phyloP scores from a whole-genome alignment of 148 eudicot genomes.

The Rhododendron griersonianum region DNA sequence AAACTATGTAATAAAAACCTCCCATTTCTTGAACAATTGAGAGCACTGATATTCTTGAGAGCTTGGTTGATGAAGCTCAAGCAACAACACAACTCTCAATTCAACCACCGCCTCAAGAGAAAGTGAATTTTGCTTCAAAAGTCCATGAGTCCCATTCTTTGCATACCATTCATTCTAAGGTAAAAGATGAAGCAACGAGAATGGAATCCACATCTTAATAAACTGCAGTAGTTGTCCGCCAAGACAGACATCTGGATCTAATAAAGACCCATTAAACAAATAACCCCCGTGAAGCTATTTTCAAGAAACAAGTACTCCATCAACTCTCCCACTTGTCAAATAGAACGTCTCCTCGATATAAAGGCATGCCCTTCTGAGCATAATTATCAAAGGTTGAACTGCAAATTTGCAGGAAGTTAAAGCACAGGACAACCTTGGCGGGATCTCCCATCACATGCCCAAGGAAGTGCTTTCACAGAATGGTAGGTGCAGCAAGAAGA shows the following conservation, averaged over 20 bases:
- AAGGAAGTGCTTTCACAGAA: not conserved
- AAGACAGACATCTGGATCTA: constrained; percentile 1
- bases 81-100: constrained; percentile 9
- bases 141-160: not conserved
- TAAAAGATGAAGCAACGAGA: constrained; percentile 6
- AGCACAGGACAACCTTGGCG: not conserved
- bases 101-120: not conserved
- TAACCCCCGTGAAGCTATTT: not conserved
- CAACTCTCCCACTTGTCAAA: not conserved
- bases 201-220: not conserved
- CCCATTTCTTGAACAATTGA: constrained; percentile 16
- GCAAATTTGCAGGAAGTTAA: not conserved
- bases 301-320: not conserved
- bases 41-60: constrained; percentile 11
- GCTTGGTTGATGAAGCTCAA: constrained; percentile 20
- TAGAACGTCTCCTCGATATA: not conserved
- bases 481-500: not conserved
- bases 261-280: constrained; percentile 4
- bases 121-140: constrained; percentile 1
- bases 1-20: not conserved
- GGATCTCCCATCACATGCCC: not conserved
- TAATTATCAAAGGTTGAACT: not conserved
- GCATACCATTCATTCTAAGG: not conserved
- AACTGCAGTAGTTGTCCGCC: not conserved
- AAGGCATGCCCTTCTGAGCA: not conserved